Evolutionary conservation across 495 filamentous ascomycete genomes (phyloP).

Genomic region (Articulospora tetracladia): DNA sequence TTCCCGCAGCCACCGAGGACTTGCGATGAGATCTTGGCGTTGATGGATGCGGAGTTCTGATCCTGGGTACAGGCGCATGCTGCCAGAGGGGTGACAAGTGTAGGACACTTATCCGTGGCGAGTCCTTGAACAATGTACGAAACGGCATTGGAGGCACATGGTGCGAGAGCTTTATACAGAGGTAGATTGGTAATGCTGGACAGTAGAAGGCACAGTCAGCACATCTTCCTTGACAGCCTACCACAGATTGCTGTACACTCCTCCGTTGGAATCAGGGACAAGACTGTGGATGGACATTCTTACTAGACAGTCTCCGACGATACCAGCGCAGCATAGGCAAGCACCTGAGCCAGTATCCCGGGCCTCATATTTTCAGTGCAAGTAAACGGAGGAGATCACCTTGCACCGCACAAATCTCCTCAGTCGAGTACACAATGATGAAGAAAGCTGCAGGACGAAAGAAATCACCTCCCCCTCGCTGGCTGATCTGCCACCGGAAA

Average conservation of each 20-base stretch:
- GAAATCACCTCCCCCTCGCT: not conserved
- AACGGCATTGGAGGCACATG: constrained; percentile 39
- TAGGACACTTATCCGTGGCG: constrained; percentile 39
- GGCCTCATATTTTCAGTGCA: not conserved
- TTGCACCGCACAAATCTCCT: not conserved
- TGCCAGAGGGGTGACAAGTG: constrained; percentile 35
- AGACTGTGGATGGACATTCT: not conserved
- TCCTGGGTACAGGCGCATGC: constrained; percentile 47
- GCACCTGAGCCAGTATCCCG: not conserved
- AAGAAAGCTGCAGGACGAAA: not conserved
- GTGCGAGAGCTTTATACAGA: constrained; percentile 26
- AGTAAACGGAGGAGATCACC: constrained; percentile 6
- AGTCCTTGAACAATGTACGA: constrained; percentile 36
- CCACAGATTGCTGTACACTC: not conserved
- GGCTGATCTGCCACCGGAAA: not conserved
- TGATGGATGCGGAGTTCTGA: constrained; percentile 28
- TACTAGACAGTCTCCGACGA: not conserved
- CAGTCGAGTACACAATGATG: not conserved
- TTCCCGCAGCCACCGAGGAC: constrained; percentile 37
- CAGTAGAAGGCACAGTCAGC: not conserved
- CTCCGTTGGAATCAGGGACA: not conserved
- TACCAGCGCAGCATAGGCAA: not conserved
- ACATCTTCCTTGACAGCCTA: not conserved
- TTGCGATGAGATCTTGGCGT: constrained; percentile 27
- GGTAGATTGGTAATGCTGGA: not conserved